Evolutionary conservation across 192 early-diverging fungal species (phyloP).

Genomic region (Gryganskiella cystojenkinii): DNA sequence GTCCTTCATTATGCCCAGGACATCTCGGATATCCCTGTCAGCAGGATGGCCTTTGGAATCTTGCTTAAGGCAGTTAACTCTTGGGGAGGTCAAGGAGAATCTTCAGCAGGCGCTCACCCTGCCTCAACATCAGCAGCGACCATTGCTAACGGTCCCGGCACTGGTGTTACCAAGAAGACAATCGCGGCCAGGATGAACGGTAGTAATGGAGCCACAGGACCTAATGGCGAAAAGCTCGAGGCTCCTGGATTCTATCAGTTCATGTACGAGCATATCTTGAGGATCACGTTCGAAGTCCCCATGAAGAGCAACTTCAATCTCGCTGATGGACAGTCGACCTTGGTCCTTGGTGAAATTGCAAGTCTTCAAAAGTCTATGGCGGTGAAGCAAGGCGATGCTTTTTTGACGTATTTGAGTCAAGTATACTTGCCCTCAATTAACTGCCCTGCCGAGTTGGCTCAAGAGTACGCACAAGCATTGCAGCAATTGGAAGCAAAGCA

Average conservation of each 20-base stretch:
- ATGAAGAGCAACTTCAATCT: slow-evolving; percentile 77
- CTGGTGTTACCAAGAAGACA: not conserved
- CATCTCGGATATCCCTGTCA: slow-evolving; percentile 64
- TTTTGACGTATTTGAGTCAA: slow-evolving; percentile 68
- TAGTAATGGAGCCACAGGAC: slow-evolving; percentile 21
- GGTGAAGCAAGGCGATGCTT: slow-evolving; percentile 65
- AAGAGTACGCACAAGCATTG: slow-evolving; percentile 81
- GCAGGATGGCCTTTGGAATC: slow-evolving; percentile 77
- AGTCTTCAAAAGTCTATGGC: slow-evolving; percentile 65
- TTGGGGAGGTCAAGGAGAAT: slow-evolving; percentile 63
- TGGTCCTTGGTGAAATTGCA: slow-evolving; percentile 71
- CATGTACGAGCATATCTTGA: slow-evolving; percentile 78
- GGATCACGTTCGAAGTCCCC: slow-evolving; percentile 84
- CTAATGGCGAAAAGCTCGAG: slow-evolving; percentile 39
- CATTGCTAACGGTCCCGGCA: too few relatives aligned
- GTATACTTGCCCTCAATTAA: slow-evolving; percentile 73
- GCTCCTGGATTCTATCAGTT: slow-evolving; percentile 79
- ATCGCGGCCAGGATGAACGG: slow-evolving; percentile 18
- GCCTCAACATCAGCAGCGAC: slow-evolving; percentile 1
- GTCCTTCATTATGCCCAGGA: slow-evolving; percentile 74
- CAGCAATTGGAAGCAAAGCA: slow-evolving; percentile 71
- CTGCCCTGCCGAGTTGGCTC: slow-evolving; percentile 71
- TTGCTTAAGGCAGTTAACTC: slow-evolving; percentile 72
- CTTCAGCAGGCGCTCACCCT: slow-evolving; percentile 6
- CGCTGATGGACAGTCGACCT: slow-evolving; percentile 77